These are phyloP conservation scores for Rubroshorea leprosula DNA, from an alignment of 345 rosid species.

Conservation along the genomic window DNA sequence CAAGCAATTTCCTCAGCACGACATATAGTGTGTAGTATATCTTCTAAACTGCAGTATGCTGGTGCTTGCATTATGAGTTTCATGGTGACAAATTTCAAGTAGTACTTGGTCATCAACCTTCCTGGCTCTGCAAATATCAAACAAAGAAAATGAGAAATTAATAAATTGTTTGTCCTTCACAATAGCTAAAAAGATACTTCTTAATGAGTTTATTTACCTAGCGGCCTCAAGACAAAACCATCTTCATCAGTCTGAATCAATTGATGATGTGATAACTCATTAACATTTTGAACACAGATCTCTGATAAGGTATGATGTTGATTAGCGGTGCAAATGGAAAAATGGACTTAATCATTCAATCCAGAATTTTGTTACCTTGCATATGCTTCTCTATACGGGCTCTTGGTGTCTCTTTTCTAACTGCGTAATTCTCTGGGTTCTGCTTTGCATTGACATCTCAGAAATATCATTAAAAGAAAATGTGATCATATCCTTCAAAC, in stretches of 20 bases:
- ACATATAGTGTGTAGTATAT: conserved; percentile 65
- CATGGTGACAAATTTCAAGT: conserved; percentile 85
- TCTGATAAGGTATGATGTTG: conserved; percentile 35
- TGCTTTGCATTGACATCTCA: conserved; percentile 22
- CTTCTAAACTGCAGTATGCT: conserved; percentile 66
- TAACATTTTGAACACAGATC: conserved; percentile 71
- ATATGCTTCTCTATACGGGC: conserved; percentile 79
- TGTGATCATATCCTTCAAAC: background rate
- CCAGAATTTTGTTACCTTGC: conserved; percentile 45
- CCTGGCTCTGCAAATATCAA: conserved; percentile 62
- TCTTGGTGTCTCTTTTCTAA: conserved; percentile 67
- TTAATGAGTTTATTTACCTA: conserved; percentile 43
- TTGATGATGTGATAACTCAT: conserved; percentile 70
- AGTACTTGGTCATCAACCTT: conserved; percentile 93
- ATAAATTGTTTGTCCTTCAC: conserved; percentile 7
- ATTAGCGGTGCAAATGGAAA: conserved; percentile 19
- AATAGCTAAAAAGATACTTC: conserved; percentile 12
- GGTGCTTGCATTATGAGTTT: conserved; percentile 76
- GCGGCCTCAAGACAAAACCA: conserved; percentile 84
- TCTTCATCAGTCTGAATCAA: conserved; percentile 88
- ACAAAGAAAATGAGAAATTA: conserved; percentile 12
- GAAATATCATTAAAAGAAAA: conserved; percentile 12
- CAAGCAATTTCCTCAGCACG: conserved; percentile 91
- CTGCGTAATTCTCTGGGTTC: conserved; percentile 88
- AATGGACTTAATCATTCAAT: conserved; percentile 12